Percentiles rank a stretch among this genome's conserved stretches.
Conservation (phyloP, 306 rosid genomes). For the Erythrophleum fordii region DNA sequence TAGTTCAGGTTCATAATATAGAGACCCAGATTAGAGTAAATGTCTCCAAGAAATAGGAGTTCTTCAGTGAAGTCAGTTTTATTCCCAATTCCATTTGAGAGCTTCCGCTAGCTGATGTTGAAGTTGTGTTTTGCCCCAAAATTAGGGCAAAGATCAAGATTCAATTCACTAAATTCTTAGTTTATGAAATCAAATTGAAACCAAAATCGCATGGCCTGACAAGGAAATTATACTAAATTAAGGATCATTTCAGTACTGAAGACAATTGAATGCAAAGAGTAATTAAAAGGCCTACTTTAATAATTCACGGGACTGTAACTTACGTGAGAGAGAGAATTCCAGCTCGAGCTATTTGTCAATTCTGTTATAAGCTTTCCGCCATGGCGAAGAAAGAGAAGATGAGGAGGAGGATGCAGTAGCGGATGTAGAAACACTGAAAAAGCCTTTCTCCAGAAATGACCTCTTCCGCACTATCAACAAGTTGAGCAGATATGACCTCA, state of each 20-base stretch:
- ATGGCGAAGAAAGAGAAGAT: constrained; percentile 9
- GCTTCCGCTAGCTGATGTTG: not conserved
- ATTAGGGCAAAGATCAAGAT: constrained; percentile 46
- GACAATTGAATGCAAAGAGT: constrained; percentile 10
- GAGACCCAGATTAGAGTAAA: not conserved
- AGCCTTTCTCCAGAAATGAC: constrained; percentile 1
- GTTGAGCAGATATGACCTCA: not conserved
- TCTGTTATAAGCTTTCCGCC: not conserved
- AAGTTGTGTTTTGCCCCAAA: constrained; percentile 1
- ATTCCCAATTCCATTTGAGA: constrained; percentile 2
- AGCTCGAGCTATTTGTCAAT: constrained; percentile 4
- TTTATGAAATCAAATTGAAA: constrained; percentile 31
- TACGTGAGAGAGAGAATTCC: not conserved
- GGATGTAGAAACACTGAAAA: not conserved
- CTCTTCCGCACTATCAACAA: not conserved
- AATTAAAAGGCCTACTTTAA: constrained; percentile 1
- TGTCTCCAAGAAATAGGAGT: constrained; percentile 16
- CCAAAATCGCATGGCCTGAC: not conserved
- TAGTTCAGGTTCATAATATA: not conserved
- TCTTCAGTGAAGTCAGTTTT: constrained; percentile 24
- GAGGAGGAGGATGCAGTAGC: not conserved
- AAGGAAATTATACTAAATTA: constrained; percentile 4
- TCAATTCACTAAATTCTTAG: constrained; percentile 18
- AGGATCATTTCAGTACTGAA: constrained; percentile 4
- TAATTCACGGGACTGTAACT: constrained; percentile 17